Evolutionary conservation across 2,329 filamentous ascomycete species (phyloP), one percentile per base, ranked within the genome.

Genomic region (Aspergillus sp.): DNA sequence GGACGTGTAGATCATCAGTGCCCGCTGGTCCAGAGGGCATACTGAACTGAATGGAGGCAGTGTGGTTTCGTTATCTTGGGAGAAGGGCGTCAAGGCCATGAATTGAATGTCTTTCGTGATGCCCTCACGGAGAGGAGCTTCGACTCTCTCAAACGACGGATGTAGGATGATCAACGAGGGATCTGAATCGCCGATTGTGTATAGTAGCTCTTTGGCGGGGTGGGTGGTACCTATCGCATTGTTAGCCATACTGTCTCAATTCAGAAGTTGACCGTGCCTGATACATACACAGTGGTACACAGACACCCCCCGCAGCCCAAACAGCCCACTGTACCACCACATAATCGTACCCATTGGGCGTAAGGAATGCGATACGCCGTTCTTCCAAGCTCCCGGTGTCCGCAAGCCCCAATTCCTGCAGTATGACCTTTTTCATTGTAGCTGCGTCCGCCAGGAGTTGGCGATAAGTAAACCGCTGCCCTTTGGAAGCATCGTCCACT

Each of bases 301-400:
- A 66, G 15, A 72, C 63, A n/a, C 68, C 70, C 13, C 70, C 70
- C 4, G 68, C 66, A 9, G 69, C 69, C 70, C 70, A 73, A 45
- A 71, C 53, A 6, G 70, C 70, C 69, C 69, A 73, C 57, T 70
- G 68, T 22, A 61, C 66, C 7, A 63, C 67, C 6, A 69, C 67
- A 53, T 71, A 71, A 46, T 71, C 69, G 48, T 72, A 72, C 37
- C 69, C 68, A 51, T 68, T 67, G 1, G 68, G 68, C 7, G 61
- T 57, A 12, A 71, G 58, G 49, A 69, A 71, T 4, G 68, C 64
- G 46, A 71, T 60, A 47, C 69, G 63, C 23, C 62, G 57, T 51
- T 73, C 69, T 19, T 67, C 62, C 35, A 71, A 47, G 48, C 69
- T 65, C 4, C 46, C 56, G 2, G 53, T 44, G 3, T 50, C 47